A percentile compares a stretch with the other conserved stretches of the same genome.
These are phyloP conservation scores for Podospora pseudoanserina DNA, from an alignment of 495 filamentous ascomycete genomes.

Conservation along the genomic window DNA sequence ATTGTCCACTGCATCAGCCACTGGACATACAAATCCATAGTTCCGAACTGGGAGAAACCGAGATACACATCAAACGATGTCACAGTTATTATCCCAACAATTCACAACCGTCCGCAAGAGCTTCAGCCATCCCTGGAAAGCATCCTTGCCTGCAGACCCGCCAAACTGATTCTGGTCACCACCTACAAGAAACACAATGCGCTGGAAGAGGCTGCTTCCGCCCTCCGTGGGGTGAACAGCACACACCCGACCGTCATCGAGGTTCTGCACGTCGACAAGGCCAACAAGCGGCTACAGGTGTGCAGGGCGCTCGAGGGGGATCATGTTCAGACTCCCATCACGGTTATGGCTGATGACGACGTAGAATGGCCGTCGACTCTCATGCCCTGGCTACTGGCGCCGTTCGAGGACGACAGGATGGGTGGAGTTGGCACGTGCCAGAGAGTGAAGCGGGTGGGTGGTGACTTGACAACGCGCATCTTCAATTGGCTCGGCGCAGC, in stretches of 20 bases:
- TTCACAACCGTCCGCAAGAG: conserved; percentile 52
- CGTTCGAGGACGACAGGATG: conserved; percentile 71
- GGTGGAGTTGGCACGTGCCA: conserved; percentile 84
- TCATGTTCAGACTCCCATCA: conserved; percentile 68
- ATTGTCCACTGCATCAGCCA: conserved; percentile 51
- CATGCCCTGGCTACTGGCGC: conserved; percentile 78
- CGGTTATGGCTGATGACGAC: conserved; percentile 82
- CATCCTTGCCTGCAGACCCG: conserved; percentile 51
- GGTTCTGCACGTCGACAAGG: conserved; percentile 41
- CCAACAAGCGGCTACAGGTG: conserved; percentile 82
- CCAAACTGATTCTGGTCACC: conserved; percentile 53
- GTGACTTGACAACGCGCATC: conserved; percentile 53
- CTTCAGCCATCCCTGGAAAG: conserved; percentile 50
- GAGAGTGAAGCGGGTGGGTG: conserved; percentile 63
- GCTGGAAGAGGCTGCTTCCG: conserved; percentile 43
- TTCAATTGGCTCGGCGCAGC: conserved; percentile 78
- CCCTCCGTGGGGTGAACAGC: conserved; percentile 29
- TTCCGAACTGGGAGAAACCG: conserved; percentile 43
- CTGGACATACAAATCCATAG: conserved; percentile 47
- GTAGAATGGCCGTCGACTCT: conserved; percentile 76
- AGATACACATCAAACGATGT: conserved; percentile 48
- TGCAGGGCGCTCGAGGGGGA: conserved; percentile 65
- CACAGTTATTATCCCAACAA: conserved; percentile 56
- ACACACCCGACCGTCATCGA: conserved; percentile 35
- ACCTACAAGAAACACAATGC: conserved; percentile 49